Evolutionary conservation across 257 asterid species (phyloP).

Genomic region (Penstemon davidsonii): DNA sequence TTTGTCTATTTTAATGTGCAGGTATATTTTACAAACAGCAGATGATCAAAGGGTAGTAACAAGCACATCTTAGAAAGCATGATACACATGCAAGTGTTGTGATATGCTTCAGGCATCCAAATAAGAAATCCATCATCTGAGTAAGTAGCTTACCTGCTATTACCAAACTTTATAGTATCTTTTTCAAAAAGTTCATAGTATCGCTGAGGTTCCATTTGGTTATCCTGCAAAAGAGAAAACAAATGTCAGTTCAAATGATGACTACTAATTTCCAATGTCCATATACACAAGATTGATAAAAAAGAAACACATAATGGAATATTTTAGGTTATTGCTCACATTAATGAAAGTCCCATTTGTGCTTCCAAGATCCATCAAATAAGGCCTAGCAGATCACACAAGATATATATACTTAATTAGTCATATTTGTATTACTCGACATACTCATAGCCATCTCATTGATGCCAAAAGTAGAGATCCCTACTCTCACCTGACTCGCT

Average conservation of each 20-base stretch:
- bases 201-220: constrained; percentile 57
- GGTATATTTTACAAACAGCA: too few relatives aligned
- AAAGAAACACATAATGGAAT: too few relatives aligned
- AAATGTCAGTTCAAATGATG: constrained; percentile 4
- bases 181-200: constrained; percentile 85
- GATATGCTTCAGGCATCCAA: constrained; percentile 23
- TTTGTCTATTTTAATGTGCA: too few relatives aligned
- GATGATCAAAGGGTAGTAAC: too few relatives aligned
- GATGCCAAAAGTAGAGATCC: constrained; percentile 21
- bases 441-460: constrained; percentile 15
- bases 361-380: constrained; percentile 97
- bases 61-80: background rate
- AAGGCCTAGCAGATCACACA: constrained; percentile 62
- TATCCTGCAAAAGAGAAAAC: constrained; percentile 53
- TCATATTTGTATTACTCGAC: constrained; percentile 19
- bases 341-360: constrained; percentile 89
- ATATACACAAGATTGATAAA: background rate
- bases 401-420: constrained; percentile 1
- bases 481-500: constrained; percentile 65
- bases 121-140: constrained; percentile 1
- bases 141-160: constrained; percentile 71
- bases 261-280: constrained; percentile 8
- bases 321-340: constrained; percentile 42
- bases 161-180: constrained; percentile 92
- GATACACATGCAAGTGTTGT: background rate